These are phyloP conservation scores for Hypomyces perniciosus DNA, from an alignment of 2,329 filamentous ascomycete genomes.

Conservation along the genomic window DNA sequence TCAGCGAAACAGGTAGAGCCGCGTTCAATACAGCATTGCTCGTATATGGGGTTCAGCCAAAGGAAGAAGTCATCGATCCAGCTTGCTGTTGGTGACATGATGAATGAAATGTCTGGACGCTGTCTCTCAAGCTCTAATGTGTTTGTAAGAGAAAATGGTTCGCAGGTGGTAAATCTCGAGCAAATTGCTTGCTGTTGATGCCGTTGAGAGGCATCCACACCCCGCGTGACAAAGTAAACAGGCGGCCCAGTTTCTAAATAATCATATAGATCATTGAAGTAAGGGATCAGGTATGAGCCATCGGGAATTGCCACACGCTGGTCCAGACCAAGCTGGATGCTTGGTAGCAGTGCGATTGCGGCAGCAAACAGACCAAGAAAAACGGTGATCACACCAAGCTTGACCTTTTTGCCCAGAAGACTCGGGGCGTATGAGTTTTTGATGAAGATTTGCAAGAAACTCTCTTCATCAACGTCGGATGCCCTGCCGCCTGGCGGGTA, in stretches of 20 bases:
- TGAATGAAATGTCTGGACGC: slow-evolving; percentile 78
- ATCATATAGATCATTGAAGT: slow-evolving; percentile 91
- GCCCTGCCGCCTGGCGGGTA: slow-evolving; percentile 48
- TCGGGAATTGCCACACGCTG: slow-evolving; percentile 91
- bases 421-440: slow-evolving; percentile 81
- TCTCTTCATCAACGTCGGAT: slow-evolving; percentile 77
- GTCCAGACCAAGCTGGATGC: slow-evolving; percentile 81
- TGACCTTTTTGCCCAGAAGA: slow-evolving; percentile 74
- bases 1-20: slow-evolving; percentile 71
- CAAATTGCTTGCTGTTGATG: slow-evolving; percentile 79
- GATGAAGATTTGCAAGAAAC: slow-evolving; percentile 77
- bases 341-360: slow-evolving; percentile 76
- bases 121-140: slow-evolving; percentile 93
- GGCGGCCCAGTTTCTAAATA: slow-evolving; percentile 90
- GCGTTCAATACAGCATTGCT: slow-evolving; percentile 65
- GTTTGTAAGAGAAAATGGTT: slow-evolving; percentile 77
- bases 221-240: slow-evolving; percentile 88
- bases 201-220: slow-evolving; percentile 71
- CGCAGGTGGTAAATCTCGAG: slow-evolving; percentile 83
- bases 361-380: slow-evolving; percentile 87
- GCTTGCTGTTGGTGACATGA: slow-evolving; percentile 80
- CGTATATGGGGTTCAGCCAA: slow-evolving; percentile 84
- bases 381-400: slow-evolving; percentile 66
- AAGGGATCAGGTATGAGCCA: slow-evolving; percentile 89
- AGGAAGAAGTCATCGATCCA: slow-evolving; percentile 97